Base-by-base conservation (phyloP, 495 filamentous ascomycete genomes). In the Hyaloscypha finlandica region DNA sequence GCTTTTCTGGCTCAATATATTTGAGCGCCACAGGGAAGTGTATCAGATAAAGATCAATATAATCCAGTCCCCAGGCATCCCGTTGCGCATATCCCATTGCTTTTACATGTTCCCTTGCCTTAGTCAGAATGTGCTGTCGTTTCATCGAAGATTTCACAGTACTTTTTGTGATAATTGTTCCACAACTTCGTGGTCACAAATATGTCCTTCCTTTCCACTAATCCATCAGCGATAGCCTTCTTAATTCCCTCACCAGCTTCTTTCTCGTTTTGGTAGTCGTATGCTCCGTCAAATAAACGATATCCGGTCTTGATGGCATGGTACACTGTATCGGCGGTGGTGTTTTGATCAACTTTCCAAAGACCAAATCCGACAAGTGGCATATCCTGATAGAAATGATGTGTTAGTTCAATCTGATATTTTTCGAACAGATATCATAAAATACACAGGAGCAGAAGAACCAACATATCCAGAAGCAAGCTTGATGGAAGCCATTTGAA, bases 11-110 rank as follows among this genome's bases (percentile, higher is more conserved):
- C 64, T 85, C 83, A 63, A 88, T 83, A 68, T 87, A 88, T 72
- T 92, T 92, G 88, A 94, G 90, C 63, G 90, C 86, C 59, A 92
- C 77, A 2, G 92, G 90, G 90, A 91, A 94, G 78, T 96, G 91
- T 68, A 86, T 83, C 25, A 96, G 79, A 73, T 88, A 93, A 66
- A 96, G 77, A 76, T 96, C 92, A 19, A 96, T 82, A 76, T 96
- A 96, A 59, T 89, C 86, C 65, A 93, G 76, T 32, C 88, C 88
- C 61, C 95, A 77, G 48, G 82, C 81, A 75, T 86, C 71, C 20
- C 85, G 77, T 70, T 88, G 86, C 66, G 81, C 83, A 66, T 81
- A 81, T 71, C 74, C 75, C 62, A 87, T 86, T 11, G 80, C 79
- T 66, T 79, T 78, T 48, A 86, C 86, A 57, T 76, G 77, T 57